Percentiles rank a stretch among this genome's conserved stretches.
phyloP scores from a whole-genome alignment of 108 stramenopile species.

The Cyclostephanos invisitatus region DNA sequence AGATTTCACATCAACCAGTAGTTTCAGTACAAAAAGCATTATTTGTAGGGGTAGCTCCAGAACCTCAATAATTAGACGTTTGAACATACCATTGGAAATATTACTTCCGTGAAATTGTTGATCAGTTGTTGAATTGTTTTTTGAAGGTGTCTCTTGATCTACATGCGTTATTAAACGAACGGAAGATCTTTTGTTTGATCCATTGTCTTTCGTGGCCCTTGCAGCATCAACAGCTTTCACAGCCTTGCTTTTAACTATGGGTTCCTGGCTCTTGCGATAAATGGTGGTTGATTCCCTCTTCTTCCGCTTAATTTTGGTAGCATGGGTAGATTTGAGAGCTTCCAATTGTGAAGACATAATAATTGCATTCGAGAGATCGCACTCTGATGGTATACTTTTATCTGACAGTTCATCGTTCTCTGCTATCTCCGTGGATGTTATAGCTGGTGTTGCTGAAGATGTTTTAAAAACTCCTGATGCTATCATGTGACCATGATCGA shows the following conservation, averaged over 20 bases:
- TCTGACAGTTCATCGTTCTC: not conserved
- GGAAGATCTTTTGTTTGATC: not conserved
- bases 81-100: conserved; percentile 11
- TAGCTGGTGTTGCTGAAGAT: not conserved
- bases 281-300: not conserved
- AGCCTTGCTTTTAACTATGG: not conserved
- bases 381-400: not conserved
- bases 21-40: conserved; percentile 19
- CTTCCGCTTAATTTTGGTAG: conserved; percentile 1
- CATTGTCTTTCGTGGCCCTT: not conserved
- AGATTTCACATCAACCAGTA: conserved; percentile 16
- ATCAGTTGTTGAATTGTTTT: not conserved
- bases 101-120: not conserved
- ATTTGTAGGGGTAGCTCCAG: conserved; percentile 38
- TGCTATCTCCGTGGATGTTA: not conserved
- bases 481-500: conserved; percentile 53
- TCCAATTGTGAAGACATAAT: not conserved
- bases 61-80: conserved; percentile 27
- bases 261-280: too few species aligned
- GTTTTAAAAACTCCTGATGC: conserved; percentile 34
- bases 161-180: not conserved
- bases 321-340: not conserved
- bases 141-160: not conserved
- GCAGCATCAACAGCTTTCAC: not conserved
- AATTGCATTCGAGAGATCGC: not conserved